phyloP scores from a whole-genome alignment of 1,139 yeast species.

The Pichia cactophila region DNA sequence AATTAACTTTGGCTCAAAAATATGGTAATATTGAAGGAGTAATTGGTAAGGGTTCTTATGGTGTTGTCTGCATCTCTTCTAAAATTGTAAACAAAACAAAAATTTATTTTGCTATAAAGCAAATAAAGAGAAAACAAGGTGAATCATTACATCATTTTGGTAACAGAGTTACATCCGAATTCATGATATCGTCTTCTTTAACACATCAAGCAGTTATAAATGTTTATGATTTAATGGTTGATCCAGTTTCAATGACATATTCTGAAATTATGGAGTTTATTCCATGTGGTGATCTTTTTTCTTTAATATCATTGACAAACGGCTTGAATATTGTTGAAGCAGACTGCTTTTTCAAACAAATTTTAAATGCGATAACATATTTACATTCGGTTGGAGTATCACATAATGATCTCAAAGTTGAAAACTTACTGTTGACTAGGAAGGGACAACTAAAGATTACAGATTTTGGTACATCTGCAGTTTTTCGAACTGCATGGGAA shows the following conservation, averaged over 20 bases:
- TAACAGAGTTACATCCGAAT: conserved; percentile 68
- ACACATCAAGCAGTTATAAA: conserved; percentile 63
- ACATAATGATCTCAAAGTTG: conserved; percentile 68
- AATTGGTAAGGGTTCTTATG: conserved; percentile 66
- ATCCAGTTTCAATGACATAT: conserved; percentile 43
- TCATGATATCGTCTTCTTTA: conserved; percentile 63
- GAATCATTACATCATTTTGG: conserved; percentile 56
- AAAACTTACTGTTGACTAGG: conserved; percentile 47
- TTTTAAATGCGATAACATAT: conserved; percentile 54
- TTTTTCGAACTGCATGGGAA: conserved; percentile 69
- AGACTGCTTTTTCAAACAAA: conserved; percentile 65
- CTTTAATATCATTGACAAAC: conserved; percentile 32
- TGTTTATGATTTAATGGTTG: conserved; percentile 61
- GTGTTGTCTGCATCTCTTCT: conserved; percentile 51
- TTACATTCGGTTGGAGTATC: conserved; percentile 72
- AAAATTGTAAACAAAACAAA: conserved; percentile 30
- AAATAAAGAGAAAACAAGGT: conserved; percentile 43
- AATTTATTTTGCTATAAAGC: conserved; percentile 61
- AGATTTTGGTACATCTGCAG: conserved; percentile 74
- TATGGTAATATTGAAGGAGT: conserved; percentile 58
- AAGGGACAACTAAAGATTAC: conserved; percentile 50
- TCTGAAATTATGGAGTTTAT: conserved; percentile 76
- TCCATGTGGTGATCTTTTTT: conserved; percentile 64
- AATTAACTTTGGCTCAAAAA: conserved; percentile 31
- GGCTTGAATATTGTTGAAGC: conserved; percentile 48